Evolutionary conservation across 352 stramenopile species (phyloP).

Genomic region (Phytophthora pluvialis): DNA sequence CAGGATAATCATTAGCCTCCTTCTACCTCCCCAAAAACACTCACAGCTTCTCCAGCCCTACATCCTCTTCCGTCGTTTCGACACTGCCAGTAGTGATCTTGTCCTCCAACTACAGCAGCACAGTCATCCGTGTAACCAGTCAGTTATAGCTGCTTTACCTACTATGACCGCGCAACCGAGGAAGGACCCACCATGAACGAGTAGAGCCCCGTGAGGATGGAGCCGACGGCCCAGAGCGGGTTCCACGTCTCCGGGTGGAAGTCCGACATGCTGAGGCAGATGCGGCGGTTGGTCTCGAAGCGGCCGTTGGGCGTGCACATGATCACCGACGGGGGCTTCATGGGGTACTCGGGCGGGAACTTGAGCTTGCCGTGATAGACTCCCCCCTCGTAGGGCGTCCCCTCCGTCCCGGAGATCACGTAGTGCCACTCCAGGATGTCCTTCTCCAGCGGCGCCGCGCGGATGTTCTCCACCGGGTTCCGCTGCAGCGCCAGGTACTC

Average conservation of each 20-base stretch:
- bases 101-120: constrained; percentile 54
- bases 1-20: background rate
- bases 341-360: constrained; percentile 95
- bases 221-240: constrained; percentile 96
- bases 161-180: background rate
- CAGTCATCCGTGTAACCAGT: background rate
- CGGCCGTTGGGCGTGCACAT: constrained; percentile 95
- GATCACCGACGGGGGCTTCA: constrained; percentile 95
- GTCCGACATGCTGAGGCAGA: constrained; percentile 96
- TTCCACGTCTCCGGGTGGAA: constrained; percentile 97
- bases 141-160: background rate
- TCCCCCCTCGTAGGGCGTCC: constrained; percentile 86
- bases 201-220: constrained; percentile 95
- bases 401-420: constrained; percentile 85
- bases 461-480: constrained; percentile 92
- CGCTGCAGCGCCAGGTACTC: constrained; percentile 92
- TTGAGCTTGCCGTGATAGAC: constrained; percentile 93
- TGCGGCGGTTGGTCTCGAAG: constrained; percentile 94
- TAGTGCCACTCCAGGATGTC: constrained; percentile 98
- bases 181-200: constrained; percentile 93
- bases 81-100: constrained; percentile 90
- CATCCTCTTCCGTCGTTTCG: constrained; percentile 72
- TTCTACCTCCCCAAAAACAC: background rate
- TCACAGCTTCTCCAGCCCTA: background rate
- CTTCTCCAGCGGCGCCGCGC: constrained; percentile 86